Base-by-base conservation (phyloP, 2,329 filamentous ascomycete species). In the Biscogniauxia marginata region DNA sequence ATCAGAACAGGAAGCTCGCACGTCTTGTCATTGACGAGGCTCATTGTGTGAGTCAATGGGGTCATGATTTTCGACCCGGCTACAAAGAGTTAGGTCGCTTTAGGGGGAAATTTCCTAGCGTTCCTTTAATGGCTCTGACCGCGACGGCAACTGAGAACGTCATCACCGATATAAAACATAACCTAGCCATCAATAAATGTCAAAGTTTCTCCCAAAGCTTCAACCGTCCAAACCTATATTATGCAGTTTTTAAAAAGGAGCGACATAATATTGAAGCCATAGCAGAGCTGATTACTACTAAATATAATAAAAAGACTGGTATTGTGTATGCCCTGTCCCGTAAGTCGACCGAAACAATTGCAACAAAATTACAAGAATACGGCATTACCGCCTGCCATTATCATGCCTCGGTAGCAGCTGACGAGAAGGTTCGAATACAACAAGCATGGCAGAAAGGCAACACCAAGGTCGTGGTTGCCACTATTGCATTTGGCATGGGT, bases 31-130 rank as follows among this genome's bases (percentile, higher is more conserved):
- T 99, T 60, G 95, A 99, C 65, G 96, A 99, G 75, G 95, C 95
- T n/a, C 95, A 99, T 72, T 99, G 95, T 72, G 93, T 99, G 22
- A 98, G 95, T 72, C 93, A 99, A 77, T 99, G 95, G 95, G 95
- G 95, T 0, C 95, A 99, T 65, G 95, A 99, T 72, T 99, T 99
- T 70, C 86, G 96, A 47, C 93, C 93, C 0, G 93, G 98, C 70
- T 99, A 99, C 77, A 96, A 96, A 73, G 83, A 84, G 24, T 79
- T 99, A 3, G 91, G 93, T 23, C 81, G 86, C 57, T 78, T 97
- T 46, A 84, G 93, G 49, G 72, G 77, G 44, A 84, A 83, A 52
- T 93, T 93, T 65, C 86, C 87, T 0, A 83, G 84, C 1, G 90
- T 98, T 3, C 95, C 95, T 1, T 82, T 98, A 43, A 96, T 99